These are phyloP conservation scores for Sisymbrium irio DNA, from an alignment of 345 rosid species.

Conservation along the genomic window DNA sequence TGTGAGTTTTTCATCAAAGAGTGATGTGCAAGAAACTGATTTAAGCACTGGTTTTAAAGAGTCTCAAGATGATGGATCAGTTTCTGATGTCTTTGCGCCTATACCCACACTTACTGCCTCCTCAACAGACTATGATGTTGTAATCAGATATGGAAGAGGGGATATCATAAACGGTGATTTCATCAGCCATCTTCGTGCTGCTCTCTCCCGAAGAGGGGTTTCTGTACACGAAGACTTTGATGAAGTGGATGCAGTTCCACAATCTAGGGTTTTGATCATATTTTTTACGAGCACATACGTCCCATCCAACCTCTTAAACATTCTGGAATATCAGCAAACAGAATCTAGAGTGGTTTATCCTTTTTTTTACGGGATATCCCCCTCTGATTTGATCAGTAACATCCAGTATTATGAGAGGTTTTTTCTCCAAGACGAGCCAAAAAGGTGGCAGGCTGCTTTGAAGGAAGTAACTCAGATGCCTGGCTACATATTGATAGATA, in stretches of 20 bases:
- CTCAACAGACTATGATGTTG: conserved; percentile 1
- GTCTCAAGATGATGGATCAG: too few relatives aligned
- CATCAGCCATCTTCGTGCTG: conserved; percentile 20
- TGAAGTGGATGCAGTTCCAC: not conserved
- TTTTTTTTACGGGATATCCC: not conserved
- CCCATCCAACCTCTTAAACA: conserved; percentile 6
- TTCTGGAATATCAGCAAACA: not conserved
- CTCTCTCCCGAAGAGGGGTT: conserved; percentile 25
- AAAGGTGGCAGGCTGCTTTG: conserved; percentile 1
- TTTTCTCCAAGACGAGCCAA: not conserved
- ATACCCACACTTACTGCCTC: too few relatives aligned
- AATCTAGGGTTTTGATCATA: conserved; percentile 13
- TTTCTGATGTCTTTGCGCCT: too few relatives aligned
- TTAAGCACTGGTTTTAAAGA: too few relatives aligned
- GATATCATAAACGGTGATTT: not conserved
- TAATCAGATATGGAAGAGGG: not conserved
- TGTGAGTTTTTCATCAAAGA: too few relatives aligned
- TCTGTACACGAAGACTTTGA: not conserved
- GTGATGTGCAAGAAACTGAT: too few relatives aligned
- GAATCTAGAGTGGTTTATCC: not conserved
- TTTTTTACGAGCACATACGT: conserved; percentile 2
- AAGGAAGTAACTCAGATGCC: not conserved
- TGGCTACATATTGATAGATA: conserved; percentile 21
- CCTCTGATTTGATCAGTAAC: not conserved
- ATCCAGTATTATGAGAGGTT: not conserved